A percentile compares a stretch with the other conserved stretches of the same genome.
Evolutionary conservation across 805 yeast genomes (phyloP).

Genomic region (Wickerhamomyces tratensis): DNA sequence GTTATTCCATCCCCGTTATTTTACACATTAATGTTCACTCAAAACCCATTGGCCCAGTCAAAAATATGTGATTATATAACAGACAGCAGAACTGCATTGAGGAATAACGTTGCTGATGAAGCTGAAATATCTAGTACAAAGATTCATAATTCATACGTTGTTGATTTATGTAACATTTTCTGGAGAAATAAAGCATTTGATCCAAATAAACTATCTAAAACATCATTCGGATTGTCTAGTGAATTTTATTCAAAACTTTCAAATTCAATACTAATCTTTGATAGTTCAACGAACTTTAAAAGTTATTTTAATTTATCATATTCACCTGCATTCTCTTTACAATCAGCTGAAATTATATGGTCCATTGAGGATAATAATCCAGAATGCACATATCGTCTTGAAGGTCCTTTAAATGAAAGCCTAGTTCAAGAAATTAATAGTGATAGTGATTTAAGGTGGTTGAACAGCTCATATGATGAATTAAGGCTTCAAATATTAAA

Average conservation of each 20-base stretch:
- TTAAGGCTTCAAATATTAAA: conserved; percentile 35
- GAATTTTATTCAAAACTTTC: conserved; percentile 16
- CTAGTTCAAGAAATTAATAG: conserved; percentile 25
- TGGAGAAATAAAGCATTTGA: conserved; percentile 50
- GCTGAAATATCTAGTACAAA: conserved; percentile 17
- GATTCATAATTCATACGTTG: conserved; percentile 39
- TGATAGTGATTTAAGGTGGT: conserved; percentile 26
- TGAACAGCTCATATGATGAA: conserved; percentile 31
- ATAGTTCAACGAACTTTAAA: conserved; percentile 11
- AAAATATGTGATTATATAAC: conserved; percentile 37
- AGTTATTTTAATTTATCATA: conserved; percentile 30
- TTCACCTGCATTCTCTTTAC: conserved; percentile 39
- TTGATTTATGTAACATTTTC: conserved; percentile 43
- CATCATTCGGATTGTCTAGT: conserved; percentile 22
- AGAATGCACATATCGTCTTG: conserved; percentile 28
- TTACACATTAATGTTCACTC: conserved; percentile 28
- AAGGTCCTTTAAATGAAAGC: conserved; percentile 42
- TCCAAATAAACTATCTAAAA: conserved; percentile 22
- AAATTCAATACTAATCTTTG: conserved; percentile 15
- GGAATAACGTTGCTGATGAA: conserved; percentile 6
- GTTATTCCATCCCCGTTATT: conserved; percentile 30
- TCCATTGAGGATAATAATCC: conserved; percentile 32
- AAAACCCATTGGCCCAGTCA: conserved; percentile 36
- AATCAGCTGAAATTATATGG: conserved; percentile 35
- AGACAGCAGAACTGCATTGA: conserved; percentile 17